Evolutionary conservation across 371 early-diverging fungal genomes (phyloP).

Genomic region (Mortierella sp.): DNA sequence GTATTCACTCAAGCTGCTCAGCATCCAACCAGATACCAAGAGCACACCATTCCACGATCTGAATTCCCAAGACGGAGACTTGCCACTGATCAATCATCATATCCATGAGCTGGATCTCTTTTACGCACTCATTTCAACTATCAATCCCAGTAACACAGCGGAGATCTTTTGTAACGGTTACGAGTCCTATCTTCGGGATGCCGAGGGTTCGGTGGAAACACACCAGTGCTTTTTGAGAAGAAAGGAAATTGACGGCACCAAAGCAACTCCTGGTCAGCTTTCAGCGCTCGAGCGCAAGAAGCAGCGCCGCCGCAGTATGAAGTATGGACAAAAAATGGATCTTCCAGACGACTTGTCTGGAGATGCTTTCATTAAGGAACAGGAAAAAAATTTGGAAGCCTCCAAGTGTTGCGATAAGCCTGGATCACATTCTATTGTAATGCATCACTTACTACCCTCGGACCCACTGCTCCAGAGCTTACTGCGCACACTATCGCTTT

Average conservation of each 20-base stretch:
- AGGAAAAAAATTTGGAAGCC: slow-evolving; percentile 35
- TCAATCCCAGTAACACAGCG: slow-evolving; percentile 66
- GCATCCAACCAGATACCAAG: slow-evolving; percentile 70
- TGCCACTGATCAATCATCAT: slow-evolving; percentile 73
- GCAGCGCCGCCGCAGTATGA: slow-evolving; percentile 68
- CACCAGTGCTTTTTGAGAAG: slow-evolving; percentile 71
- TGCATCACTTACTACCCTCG: slow-evolving; percentile 68
- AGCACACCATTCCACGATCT: slow-evolving; percentile 58
- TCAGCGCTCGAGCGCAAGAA: slow-evolving; percentile 54
- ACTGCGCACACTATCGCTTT: slow-evolving; percentile 74
- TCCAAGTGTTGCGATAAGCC: slow-evolving; percentile 32
- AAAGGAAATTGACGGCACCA: slow-evolving; percentile 46
- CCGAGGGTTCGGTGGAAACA: slow-evolving; percentile 72
- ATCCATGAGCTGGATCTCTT: slow-evolving; percentile 76
- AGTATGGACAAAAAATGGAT: slow-evolving; percentile 68
- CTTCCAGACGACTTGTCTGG: slow-evolving; percentile 52
- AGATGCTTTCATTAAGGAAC: slow-evolving; percentile 45
- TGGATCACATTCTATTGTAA: slow-evolving; percentile 41
- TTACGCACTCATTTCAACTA: slow-evolving; percentile 74
- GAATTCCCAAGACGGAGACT: slow-evolving; percentile 12
- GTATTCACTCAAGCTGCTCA: slow-evolving; percentile 77
- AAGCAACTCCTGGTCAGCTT: slow-evolving; percentile 26
- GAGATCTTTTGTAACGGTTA: slow-evolving; percentile 74
- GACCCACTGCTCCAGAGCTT: slow-evolving; percentile 77
- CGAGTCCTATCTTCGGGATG: slow-evolving; percentile 84